phyloP scores from a whole-genome alignment of 441 rosid genomes.

The Populus tomentosa region DNA sequence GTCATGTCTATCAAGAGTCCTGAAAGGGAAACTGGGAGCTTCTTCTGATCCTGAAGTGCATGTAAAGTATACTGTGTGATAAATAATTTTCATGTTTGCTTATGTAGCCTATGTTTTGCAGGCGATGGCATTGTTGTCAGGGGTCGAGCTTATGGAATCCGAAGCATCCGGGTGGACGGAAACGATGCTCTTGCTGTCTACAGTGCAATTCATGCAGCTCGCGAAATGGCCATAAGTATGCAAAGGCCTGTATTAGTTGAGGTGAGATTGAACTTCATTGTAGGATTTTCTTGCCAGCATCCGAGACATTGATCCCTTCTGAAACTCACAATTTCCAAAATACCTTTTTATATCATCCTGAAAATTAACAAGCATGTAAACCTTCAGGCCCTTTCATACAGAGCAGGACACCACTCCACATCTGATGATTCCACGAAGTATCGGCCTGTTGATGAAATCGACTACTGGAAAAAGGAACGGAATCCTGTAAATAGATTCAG shows the following conservation, averaged over 20 bases:
- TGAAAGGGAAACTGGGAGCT: too few species aligned
- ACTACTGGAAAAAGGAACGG: conserved; percentile 59
- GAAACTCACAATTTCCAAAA: not conserved
- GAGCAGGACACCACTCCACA: conserved; percentile 87
- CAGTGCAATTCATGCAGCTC: conserved; percentile 64
- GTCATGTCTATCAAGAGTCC: too few species aligned
- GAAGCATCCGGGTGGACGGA: conserved; percentile 90
- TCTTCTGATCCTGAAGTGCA: too few species aligned
- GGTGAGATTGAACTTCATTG: conserved; percentile 30
- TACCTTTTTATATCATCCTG: not conserved
- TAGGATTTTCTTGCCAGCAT: not conserved
- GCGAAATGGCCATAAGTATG: conserved; percentile 61
- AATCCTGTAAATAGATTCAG: conserved; percentile 62
- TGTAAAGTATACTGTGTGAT: too few species aligned
- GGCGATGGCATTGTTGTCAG: conserved; percentile 86
- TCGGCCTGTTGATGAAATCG: conserved; percentile 61
- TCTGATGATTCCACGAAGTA: conserved; percentile 95
- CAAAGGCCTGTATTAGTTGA: conserved; percentile 72
- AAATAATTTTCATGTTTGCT: not conserved
- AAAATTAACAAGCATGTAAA: not conserved
- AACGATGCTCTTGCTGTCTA: conserved; percentile 89
- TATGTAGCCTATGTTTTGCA: conserved; percentile 13
- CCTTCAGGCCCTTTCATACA: conserved; percentile 66
- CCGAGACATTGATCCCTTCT: not conserved
- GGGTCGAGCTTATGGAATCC: conserved; percentile 80